Evolutionary conservation across 176 grass and related monocot species (phyloP).

Genomic region (Leersia perrieri): DNA sequence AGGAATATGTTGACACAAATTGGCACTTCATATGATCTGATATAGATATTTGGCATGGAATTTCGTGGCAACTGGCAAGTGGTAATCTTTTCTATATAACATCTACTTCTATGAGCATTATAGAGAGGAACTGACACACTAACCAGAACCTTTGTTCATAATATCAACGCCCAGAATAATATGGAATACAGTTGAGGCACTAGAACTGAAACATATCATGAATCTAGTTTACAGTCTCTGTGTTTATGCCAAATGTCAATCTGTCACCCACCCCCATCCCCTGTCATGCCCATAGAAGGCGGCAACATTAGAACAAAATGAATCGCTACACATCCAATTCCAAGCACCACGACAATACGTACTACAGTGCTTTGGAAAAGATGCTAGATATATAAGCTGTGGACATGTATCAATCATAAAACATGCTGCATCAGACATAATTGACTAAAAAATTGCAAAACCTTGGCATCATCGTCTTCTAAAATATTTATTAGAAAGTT

Average conservation of each 20-base stretch:
- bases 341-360: background rate
- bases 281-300: background rate
- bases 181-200: background rate
- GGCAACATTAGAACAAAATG: background rate
- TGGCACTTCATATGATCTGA: background rate
- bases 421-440: background rate
- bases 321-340: background rate
- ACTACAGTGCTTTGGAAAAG: background rate
- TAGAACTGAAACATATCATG: background rate
- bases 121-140: background rate
- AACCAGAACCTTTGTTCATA: background rate
- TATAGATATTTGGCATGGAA: background rate
- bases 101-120: background rate
- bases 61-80: background rate
- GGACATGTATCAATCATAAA: background rate
- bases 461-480: background rate
- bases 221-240: background rate
- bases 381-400: background rate
- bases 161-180: background rate
- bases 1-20: background rate
- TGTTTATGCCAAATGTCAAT: background rate
- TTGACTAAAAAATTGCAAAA: background rate
- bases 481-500: too few relatives aligned
- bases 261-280: background rate
- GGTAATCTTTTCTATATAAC: background rate